Conservation (phyloP, 2,329 filamentous ascomycete species). For the Xylariaceae sp. region DNA sequence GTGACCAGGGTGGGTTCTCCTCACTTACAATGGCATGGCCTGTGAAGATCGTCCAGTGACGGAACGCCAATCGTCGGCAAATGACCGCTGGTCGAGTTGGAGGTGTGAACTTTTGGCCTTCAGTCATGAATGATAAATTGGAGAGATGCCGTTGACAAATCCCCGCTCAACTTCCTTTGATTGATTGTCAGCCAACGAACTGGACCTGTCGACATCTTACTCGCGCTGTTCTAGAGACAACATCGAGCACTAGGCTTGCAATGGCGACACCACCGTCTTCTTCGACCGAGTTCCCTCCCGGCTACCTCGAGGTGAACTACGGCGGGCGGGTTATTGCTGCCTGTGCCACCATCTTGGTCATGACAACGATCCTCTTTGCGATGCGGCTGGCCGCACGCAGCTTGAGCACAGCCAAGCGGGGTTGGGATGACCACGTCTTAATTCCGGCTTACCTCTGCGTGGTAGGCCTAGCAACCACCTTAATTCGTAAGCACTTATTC, state of each 20-base stretch:
- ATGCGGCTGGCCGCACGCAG: conserved; percentile 2
- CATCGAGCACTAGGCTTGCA: no score
- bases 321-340: conserved; percentile 1
- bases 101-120: no score
- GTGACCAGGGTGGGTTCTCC: no score
- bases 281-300: background rate
- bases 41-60: background rate
- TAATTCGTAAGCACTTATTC: background rate
- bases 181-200: no score
- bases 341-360: background rate
- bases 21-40: no score
- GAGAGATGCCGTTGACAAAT: no score
- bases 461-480: background rate
- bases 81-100: background rate
- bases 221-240: no score
- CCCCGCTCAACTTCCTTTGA: no score
- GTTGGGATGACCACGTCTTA: conserved; percentile 7
- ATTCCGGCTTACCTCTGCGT: background rate
- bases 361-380: conserved; percentile 4
- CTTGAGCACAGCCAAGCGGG: background rate
- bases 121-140: no score
- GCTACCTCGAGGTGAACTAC: background rate
- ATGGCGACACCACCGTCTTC: background rate
- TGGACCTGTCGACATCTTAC: no score
- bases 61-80: background rate